Base-by-base conservation (phyloP, 495 filamentous ascomycete species). In the Antarctomyces pellizariae region DNA sequence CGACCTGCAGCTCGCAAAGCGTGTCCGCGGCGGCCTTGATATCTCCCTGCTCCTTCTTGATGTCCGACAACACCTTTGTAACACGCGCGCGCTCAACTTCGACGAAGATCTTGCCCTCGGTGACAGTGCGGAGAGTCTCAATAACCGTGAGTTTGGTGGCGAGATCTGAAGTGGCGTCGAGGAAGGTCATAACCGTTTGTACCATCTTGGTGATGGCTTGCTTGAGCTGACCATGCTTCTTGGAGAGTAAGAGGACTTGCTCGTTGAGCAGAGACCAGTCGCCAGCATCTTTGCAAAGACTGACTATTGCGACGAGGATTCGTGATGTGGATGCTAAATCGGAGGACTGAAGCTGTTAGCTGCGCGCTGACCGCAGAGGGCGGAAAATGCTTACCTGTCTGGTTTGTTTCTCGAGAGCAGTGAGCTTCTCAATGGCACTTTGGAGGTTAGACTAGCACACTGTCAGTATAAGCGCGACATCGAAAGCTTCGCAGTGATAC, bases 181-280 rank as follows among this genome's bases (percentile, higher is more conserved):
- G 53, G 47, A 92, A 93, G 24, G 53, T 59, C 78, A 97, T 90
- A 29, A 90, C 79, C 28, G 68, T 71, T 59, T 95, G 86, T 22
- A 97, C 86, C 86, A 97, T 97, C 61, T 80, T 84, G 36, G 86
- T 95, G 35, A 76, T 82, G 40, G 86, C 86, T 56, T 93, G 89
- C 50, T 93, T 93, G 51, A 97, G 83, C 56, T 97, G 86, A 39
- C 80, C 76, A 77, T 97, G 86, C 58, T 97, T 97, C 70, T 93
- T 95, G 35, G 84, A 92, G 24, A 95, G 66, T 25, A 92, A 61
- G 26, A 91, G 62, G 32, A 92, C 78, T 51, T 97, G 84, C 53
- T 97, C 86, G 44, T 89, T 95, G 41, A 97, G 64, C 35, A 95
- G 53, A 37, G 61, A 63, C 86, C 86, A 97, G 42, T 95, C 78